Percentiles rank a stretch among this genome's conserved stretches.
Conservation (phyloP, 257 asterid species). For the Lavandula angustifolia region DNA sequence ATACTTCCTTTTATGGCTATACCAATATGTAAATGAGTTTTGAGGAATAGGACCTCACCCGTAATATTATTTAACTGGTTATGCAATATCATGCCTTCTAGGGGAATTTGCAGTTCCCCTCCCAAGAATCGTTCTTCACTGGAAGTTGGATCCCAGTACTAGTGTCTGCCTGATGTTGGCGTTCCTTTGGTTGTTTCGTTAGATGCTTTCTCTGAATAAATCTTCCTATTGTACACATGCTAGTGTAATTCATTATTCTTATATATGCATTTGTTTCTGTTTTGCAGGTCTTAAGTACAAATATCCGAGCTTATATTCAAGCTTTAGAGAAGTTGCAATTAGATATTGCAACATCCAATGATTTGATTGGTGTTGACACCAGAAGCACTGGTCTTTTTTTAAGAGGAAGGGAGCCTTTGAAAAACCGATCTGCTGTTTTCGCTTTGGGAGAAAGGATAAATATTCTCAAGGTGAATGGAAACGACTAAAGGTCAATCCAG, state of each 20-base stretch:
- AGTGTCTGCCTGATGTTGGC: slow-evolving; percentile 23
- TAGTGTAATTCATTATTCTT: slow-evolving; percentile 13
- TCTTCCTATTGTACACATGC: slow-evolving; percentile 4
- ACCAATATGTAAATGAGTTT: slow-evolving; percentile 7
- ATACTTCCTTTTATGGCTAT: slow-evolving; percentile 19
- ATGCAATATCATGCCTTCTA: not conserved
- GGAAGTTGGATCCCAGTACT: slow-evolving; percentile 9
- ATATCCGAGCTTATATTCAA: slow-evolving; percentile 96
- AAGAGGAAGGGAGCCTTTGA: slow-evolving; percentile 97
- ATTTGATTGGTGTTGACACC: slow-evolving; percentile 95
- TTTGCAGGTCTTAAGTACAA: slow-evolving; percentile 85
- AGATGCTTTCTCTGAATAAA: slow-evolving; percentile 19
- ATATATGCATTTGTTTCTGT: slow-evolving; percentile 27
- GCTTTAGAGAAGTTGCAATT: slow-evolving; percentile 95
- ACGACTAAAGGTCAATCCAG: slow-evolving; percentile 16
- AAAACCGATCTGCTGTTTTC: slow-evolving; percentile 97
- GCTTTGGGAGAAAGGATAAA: slow-evolving; percentile 96
- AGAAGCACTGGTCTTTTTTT: slow-evolving; percentile 88
- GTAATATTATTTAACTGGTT: slow-evolving; percentile 13
- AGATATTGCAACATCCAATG: slow-evolving; percentile 96
- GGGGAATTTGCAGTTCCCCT: slow-evolving; percentile 2
- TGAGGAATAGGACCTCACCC: slow-evolving; percentile 18
- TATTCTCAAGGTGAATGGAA: slow-evolving; percentile 76
- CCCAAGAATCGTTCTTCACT: slow-evolving; percentile 8
- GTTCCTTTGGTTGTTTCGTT: slow-evolving; percentile 22